Percentiles rank a stretch among this genome's conserved stretches.
Conservation (phyloP, 1,139 yeast species). For the Lizanozyma gosingica region DNA sequence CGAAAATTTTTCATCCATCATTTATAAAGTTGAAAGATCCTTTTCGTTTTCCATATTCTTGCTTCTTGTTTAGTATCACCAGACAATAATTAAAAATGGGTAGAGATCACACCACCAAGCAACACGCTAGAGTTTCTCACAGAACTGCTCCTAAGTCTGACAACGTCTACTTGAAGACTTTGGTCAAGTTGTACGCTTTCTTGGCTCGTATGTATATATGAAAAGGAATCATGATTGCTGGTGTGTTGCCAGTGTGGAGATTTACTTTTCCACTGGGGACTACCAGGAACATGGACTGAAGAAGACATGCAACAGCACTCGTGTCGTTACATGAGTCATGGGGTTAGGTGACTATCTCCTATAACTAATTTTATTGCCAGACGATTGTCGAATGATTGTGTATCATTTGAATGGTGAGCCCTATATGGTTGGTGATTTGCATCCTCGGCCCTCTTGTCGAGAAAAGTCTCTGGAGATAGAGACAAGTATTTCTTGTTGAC, state of each 20-base stretch:
- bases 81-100: constrained; percentile 55
- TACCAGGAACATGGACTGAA: too few relatives aligned
- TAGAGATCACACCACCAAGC: constrained; percentile 95
- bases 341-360: neutral
- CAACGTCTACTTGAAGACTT: constrained; percentile 95
- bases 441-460: neutral
- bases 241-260: too few relatives aligned
- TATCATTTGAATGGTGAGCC: neutral
- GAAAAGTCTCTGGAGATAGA: neutral
- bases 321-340: neutral
- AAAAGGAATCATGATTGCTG: too few relatives aligned
- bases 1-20: neutral
- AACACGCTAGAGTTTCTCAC: constrained; percentile 93
- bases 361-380: neutral
- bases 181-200: constrained; percentile 97
- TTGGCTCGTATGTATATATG: constrained; percentile 83
- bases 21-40: neutral
- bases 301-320: neutral
- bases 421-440: too few relatives aligned
- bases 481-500: neutral
- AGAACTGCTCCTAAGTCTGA: constrained; percentile 99
- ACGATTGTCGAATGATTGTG: neutral
- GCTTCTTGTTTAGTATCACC: neutral
- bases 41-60: neutral
- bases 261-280: too few relatives aligned